phyloP scores from a whole-genome alignment of 768 basidiomycete species.

The Tephrocybe sp. region DNA sequence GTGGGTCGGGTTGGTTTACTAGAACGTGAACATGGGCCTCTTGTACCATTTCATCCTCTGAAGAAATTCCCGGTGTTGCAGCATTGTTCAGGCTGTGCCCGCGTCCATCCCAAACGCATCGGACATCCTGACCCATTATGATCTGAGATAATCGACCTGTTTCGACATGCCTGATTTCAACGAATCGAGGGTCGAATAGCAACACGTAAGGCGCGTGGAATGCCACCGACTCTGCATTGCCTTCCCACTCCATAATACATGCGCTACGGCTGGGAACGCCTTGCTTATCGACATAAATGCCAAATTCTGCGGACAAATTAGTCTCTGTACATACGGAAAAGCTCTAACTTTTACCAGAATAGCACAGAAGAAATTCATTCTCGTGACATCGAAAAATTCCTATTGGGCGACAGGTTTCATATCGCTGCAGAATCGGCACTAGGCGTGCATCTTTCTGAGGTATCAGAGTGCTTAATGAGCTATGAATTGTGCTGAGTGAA shows the following conservation, averaged over 20 bases:
- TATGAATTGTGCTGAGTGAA: constrained; percentile 23
- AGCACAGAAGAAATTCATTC: constrained; percentile 87
- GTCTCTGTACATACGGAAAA: neutral
- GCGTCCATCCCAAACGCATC: constrained; percentile 90
- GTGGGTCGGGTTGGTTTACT: constrained; percentile 56
- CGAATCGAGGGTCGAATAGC: constrained; percentile 85
- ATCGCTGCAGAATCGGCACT: constrained; percentile 71
- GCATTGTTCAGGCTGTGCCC: constrained; percentile 51
- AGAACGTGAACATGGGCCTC: constrained; percentile 87
- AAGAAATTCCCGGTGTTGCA: constrained; percentile 49
- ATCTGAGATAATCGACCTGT: constrained; percentile 81
- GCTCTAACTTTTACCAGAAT: constrained; percentile 59
- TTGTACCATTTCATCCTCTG: constrained; percentile 58
- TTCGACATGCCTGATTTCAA: constrained; percentile 84
- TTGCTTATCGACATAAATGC: constrained; percentile 87
- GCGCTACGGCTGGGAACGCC: constrained; percentile 77
- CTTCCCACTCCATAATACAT: constrained; percentile 91
- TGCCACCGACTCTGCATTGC: constrained; percentile 83
- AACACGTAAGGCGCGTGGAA: constrained; percentile 88
- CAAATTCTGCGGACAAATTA: constrained; percentile 63
- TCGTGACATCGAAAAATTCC: constrained; percentile 89
- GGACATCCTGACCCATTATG: constrained; percentile 76
- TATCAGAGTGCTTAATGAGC: constrained; percentile 85
- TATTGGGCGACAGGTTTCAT: constrained; percentile 77
- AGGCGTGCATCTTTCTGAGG: constrained; percentile 67